Conservation (phyloP, 768 basidiomycete genomes). For the Ramaria rubella region DNA sequence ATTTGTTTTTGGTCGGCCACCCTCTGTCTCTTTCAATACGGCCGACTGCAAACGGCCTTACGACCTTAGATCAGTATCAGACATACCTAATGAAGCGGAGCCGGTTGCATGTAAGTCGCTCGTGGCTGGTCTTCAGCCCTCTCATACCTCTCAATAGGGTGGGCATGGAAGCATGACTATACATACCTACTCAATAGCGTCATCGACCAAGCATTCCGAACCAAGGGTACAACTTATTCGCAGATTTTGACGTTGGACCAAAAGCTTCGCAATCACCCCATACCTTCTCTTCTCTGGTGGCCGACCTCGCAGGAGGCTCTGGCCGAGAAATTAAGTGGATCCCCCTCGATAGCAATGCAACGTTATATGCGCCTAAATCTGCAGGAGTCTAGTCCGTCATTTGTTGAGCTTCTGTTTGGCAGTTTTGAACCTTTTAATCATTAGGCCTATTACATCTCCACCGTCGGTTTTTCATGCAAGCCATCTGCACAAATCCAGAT, state of each 20-base stretch:
- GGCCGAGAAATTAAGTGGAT: constrained; percentile 7
- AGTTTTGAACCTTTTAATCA: not conserved
- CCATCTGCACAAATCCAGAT: constrained; percentile 65
- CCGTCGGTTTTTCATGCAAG: constrained; percentile 67
- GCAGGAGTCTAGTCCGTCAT: constrained; percentile 6
- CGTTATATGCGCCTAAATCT: constrained; percentile 10
- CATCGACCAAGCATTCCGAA: constrained; percentile 9
- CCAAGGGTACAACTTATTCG: constrained; percentile 42
- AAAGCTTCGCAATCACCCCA: constrained; percentile 58
- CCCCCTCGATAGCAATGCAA: constrained; percentile 6
- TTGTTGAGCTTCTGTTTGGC: not conserved
- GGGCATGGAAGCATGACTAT: constrained; percentile 10
- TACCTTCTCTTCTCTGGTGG: constrained; percentile 7
- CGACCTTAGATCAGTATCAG: constrained; percentile 3
- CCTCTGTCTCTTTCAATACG: constrained; percentile 7
- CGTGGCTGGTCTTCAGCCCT: not conserved
- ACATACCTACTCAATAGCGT: constrained; percentile 8
- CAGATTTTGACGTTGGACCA: constrained; percentile 60
- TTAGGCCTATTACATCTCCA: constrained; percentile 64
- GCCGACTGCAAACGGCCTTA: constrained; percentile 9
- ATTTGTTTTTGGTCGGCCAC: constrained; percentile 7
- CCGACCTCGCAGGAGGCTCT: constrained; percentile 2
- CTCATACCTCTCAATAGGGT: constrained; percentile 1
- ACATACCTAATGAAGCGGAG: constrained; percentile 7
- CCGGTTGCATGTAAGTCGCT: constrained; percentile 5